Evolutionary conservation across 208 protist species (phyloP), one percentile per base, ranked within the genome.

Genomic region (Leishmania arabica): DNA sequence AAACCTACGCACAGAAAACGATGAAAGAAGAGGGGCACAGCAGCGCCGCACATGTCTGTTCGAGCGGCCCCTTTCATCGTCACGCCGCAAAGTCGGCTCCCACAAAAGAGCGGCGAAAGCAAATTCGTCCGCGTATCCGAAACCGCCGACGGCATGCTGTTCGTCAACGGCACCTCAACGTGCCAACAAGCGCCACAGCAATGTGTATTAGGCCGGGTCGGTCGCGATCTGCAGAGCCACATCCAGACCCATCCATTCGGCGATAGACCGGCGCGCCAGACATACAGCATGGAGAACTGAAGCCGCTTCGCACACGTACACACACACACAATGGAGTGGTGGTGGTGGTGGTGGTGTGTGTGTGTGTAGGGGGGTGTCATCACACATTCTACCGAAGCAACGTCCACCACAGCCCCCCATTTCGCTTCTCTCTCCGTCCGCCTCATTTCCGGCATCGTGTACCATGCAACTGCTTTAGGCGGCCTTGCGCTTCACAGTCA

Each of bases 401-500:
- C 9, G 24, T 31, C 11, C 40, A 45, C 24, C 42, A 6, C 42
- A 15, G 6, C 37, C 68, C 21, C 11, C 7, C 68, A 11, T n/a
- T 27, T 72, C 68, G 9, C 24, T 9, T 34, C 24, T 51, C 45
- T 21, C 19, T 8, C 7, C 49, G 1, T 19, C 37, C 37, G 31
- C 37, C 37, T 68, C 64, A 11, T 40, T 42, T 6, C 17, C 40
- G 5, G 42, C 40, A 27, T 73, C 1, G 27, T 6, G 2, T 5
- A 21, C 3, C 21, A 31, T 37, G 27, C 45, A 31, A 4, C 69
- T 8, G 5, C 69, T 21, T 53, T 54, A 72, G 9, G 76, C 45
- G 2, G 56, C 45, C 27, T 80, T 84, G 58, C 51, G 78, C 85
- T 81, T 84, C 37, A 60, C 80, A 21, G 1, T 11, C 37, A 9